Percentiles rank a stretch among this genome's conserved stretches.
These are phyloP conservation scores for Mycena albidolilacea DNA, from an alignment of 768 basidiomycete genomes.

Conservation along the genomic window DNA sequence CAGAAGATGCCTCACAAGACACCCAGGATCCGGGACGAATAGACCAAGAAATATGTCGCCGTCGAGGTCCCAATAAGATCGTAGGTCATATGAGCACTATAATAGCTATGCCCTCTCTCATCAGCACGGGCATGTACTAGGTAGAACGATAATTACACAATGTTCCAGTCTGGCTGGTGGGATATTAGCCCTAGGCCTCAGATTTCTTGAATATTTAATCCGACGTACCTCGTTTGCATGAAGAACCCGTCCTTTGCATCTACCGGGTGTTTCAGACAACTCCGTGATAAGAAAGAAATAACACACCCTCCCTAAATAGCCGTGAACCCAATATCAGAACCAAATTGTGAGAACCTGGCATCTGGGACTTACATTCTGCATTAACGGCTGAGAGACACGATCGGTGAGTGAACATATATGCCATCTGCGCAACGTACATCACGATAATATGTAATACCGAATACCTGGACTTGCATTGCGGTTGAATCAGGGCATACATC, in stretches of 20 bases:
- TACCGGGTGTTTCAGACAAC: neutral
- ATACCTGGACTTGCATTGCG: slow-evolving; percentile 21
- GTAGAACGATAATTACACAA: slow-evolving; percentile 16
- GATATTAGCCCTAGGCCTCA: neutral
- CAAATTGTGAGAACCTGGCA: neutral
- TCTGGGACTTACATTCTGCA: slow-evolving; percentile 15
- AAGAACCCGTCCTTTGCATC: slow-evolving; percentile 32
- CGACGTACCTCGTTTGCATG: slow-evolving; percentile 12
- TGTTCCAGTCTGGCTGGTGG: slow-evolving; percentile 33
- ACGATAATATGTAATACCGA: slow-evolving; percentile 30
- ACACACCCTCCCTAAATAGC: slow-evolving; percentile 22
- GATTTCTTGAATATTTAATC: neutral
- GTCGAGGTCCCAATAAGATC: slow-evolving; percentile 21
- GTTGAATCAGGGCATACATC: neutral
- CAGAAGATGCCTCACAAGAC: slow-evolving; percentile 13
- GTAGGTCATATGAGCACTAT: slow-evolving; percentile 26
- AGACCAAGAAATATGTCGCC: slow-evolving; percentile 19
- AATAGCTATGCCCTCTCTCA: slow-evolving; percentile 13
- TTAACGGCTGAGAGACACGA: slow-evolving; percentile 9
- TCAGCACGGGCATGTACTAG: neutral
- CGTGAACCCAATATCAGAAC: neutral
- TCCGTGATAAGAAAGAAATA: neutral
- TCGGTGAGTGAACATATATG: neutral
- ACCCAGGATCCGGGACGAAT: neutral
- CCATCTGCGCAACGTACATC: slow-evolving; percentile 10